Conservation (phyloP, 2,329 filamentous ascomycete species). For the Torrubiella hemipterigena region DNA sequence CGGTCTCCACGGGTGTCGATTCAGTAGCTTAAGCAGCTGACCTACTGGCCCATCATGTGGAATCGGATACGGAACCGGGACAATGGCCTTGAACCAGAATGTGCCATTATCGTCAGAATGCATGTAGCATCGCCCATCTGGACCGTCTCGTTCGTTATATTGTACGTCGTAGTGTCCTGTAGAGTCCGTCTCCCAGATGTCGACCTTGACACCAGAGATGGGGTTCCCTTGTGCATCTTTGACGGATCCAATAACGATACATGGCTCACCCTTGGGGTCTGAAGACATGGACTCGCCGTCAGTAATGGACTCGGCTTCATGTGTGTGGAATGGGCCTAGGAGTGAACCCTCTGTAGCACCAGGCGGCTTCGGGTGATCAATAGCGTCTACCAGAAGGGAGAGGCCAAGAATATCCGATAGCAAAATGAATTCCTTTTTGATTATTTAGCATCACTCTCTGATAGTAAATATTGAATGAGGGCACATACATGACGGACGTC, state of each 20-base stretch:
- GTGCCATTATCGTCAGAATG: conserved; percentile 14
- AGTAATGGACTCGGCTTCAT: conserved; percentile 45
- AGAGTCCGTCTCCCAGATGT: conserved; percentile 71
- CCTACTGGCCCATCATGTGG: conserved; percentile 78
- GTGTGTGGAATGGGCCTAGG: conserved; percentile 71
- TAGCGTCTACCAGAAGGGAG: conserved; percentile 62
- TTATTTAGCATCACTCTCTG: no score
- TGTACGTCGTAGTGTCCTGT: conserved; percentile 69
- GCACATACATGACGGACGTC: conserved; percentile 51
- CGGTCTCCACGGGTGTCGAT: conserved; percentile 67
- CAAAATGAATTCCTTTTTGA: conserved; percentile 61
- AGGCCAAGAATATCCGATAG: conserved; percentile 65
- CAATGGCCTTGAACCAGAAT: conserved; percentile 80
- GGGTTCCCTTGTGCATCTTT: conserved; percentile 49
- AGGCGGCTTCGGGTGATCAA: conserved; percentile 63
- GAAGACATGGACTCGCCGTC: conserved; percentile 48
- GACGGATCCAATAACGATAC: conserved; percentile 56
- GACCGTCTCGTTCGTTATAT: conserved; percentile 40
- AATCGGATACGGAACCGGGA: conserved; percentile 77
- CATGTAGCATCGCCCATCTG: conserved; percentile 18
- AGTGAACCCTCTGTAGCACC: conserved; percentile 62
- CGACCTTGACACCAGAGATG: conserved; percentile 51
- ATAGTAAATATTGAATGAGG: neutral
- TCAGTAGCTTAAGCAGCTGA: conserved; percentile 49
- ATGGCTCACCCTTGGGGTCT: conserved; percentile 51